A percentile compares a stretch with the other conserved stretches of the same genome.
These are phyloP conservation scores for Chalciporus chontae DNA, from an alignment of 768 basidiomycete genomes.

Conservation along the genomic window DNA sequence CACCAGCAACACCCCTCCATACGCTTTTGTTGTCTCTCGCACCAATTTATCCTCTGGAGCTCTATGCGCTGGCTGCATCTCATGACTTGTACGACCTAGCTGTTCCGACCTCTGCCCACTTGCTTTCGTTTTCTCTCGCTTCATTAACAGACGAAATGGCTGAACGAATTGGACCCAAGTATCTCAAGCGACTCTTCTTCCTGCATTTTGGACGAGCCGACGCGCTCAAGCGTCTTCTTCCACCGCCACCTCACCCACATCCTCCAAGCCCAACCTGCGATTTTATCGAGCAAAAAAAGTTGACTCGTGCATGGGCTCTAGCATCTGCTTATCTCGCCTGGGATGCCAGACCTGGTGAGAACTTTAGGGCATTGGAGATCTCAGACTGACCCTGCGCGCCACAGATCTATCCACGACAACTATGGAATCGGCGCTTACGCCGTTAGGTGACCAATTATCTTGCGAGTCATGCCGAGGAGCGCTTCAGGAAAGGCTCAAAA, in stretches of 20 bases:
- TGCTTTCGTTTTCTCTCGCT: conserved; percentile 68
- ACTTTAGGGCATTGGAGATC: neutral
- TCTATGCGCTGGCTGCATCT: conserved; percentile 68
- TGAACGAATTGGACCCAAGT: conserved; percentile 65
- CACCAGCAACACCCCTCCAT: conserved; percentile 54
- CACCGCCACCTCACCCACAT: conserved; percentile 73
- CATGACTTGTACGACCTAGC: conserved; percentile 72
- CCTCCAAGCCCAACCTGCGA: conserved; percentile 67
- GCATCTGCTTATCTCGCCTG: conserved; percentile 81
- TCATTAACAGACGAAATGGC: conserved; percentile 69
- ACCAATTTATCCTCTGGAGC: conserved; percentile 62
- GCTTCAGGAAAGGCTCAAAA: conserved; percentile 63
- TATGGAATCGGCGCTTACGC: conserved; percentile 70
- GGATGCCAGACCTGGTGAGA: conserved; percentile 75
- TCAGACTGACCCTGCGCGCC: conserved; percentile 1
- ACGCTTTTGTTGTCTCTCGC: conserved; percentile 63
- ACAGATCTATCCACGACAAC: conserved; percentile 69
- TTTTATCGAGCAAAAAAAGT: conserved; percentile 71
- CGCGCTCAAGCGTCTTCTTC: conserved; percentile 73
- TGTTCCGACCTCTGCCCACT: conserved; percentile 67
- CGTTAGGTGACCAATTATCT: conserved; percentile 62
- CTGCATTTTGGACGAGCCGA: conserved; percentile 81
- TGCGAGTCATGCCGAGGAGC: conserved; percentile 67
- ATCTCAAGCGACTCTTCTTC: conserved; percentile 79
- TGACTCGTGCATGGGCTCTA: conserved; percentile 79